Evolutionary conservation across 129 eudicot genomes (phyloP).

Genomic region (Silybum marianum): DNA sequence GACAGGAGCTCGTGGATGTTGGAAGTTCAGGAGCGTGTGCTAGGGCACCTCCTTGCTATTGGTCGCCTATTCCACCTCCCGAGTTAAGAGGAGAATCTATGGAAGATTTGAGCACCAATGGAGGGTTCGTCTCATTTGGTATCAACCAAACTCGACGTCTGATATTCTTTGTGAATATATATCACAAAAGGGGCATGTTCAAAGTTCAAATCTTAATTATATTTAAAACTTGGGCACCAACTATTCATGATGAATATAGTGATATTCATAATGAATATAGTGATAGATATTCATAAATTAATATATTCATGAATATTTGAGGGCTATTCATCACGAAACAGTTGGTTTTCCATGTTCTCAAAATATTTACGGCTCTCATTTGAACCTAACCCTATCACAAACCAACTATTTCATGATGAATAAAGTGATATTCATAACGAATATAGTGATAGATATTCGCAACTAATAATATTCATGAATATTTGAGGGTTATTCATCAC

Average conservation of each 20-base stretch:
- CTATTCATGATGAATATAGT: background rate
- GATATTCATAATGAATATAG: too few relatives aligned
- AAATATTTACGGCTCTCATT: background rate
- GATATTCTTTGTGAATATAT: background rate
- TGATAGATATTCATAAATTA: too few relatives aligned
- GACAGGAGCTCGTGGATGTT: constrained; percentile 82
- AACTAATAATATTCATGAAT: background rate
- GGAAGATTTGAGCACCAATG: constrained; percentile 90
- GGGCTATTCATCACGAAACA: background rate
- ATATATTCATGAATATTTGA: background rate
- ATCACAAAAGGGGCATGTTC: background rate
- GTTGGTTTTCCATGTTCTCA: background rate
- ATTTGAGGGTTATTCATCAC: background rate
- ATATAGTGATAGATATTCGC: too few relatives aligned
- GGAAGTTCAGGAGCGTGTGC: constrained; percentile 65
- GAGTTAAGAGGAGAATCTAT: constrained; percentile 86
- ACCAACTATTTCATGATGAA: background rate
- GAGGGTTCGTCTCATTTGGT: constrained; percentile 96
- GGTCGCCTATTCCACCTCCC: constrained; percentile 98
- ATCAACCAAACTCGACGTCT: constrained; percentile 18
- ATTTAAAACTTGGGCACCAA: background rate
- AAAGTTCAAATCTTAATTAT: background rate
- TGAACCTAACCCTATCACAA: background rate
- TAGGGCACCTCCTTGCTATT: constrained; percentile 84
- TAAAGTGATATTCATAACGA: too few relatives aligned